Evolutionary conservation across 1,139 yeast genomes (phyloP).

Genomic region (Saccharomyces hybrid): DNA sequence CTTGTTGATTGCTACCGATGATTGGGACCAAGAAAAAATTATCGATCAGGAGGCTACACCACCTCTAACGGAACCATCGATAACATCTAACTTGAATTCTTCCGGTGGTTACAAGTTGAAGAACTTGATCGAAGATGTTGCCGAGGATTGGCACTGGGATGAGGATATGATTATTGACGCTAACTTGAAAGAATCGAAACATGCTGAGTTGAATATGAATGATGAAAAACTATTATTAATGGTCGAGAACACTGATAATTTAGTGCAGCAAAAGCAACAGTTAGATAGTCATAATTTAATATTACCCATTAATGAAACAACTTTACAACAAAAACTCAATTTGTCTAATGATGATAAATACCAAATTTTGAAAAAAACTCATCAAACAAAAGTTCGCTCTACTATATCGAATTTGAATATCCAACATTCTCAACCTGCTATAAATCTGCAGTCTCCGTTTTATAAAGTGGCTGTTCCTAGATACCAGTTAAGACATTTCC

Average conservation of each 20-base stretch:
- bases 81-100: neutral
- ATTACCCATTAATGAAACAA: conserved; percentile 27
- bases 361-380: conserved; percentile 73
- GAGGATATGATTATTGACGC: conserved; percentile 83
- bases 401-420: conserved; percentile 86
- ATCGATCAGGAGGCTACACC: conserved; percentile 33
- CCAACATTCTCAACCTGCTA: conserved; percentile 88
- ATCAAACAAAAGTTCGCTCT: conserved; percentile 86
- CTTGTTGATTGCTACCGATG: conserved; percentile 64
- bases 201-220: conserved; percentile 60
- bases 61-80: neutral
- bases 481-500: conserved; percentile 69
- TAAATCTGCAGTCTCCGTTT: conserved; percentile 81
- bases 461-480: conserved; percentile 73
- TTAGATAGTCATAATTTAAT: conserved; percentile 6
- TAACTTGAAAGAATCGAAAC: conserved; percentile 42
- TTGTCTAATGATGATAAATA: conserved; percentile 86
- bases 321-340: conserved; percentile 51
- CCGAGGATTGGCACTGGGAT: conserved; percentile 54
- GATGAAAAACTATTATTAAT: conserved; percentile 74
- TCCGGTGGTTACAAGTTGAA: neutral
- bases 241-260: conserved; percentile 8
- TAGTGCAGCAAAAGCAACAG: neutral
- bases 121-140: conserved; percentile 7
- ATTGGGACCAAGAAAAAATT: conserved; percentile 72